Evolutionary conservation across 2,329 filamentous ascomycete genomes (phyloP).

Genomic region (Hypoxylon sp.): DNA sequence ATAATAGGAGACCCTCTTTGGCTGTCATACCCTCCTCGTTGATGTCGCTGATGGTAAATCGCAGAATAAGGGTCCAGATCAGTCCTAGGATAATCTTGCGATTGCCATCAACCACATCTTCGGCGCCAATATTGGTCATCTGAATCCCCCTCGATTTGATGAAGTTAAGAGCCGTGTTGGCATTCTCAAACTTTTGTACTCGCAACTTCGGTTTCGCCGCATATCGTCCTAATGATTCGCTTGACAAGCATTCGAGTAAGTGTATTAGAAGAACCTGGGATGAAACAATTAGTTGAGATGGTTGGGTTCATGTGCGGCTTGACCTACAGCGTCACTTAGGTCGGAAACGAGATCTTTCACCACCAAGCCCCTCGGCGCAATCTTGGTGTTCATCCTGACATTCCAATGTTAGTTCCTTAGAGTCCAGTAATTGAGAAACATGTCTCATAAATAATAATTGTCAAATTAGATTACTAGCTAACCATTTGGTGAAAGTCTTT

Average conservation of each 20-base stretch:
- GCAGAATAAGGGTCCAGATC: conserved; percentile 97
- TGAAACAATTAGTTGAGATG: conserved; percentile 28
- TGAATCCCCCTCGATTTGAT: conserved; percentile 93
- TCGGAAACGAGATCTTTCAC: conserved; percentile 91
- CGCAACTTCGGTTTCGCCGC: conserved; percentile 95
- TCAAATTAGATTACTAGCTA: conserved; percentile 48
- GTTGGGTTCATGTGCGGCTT: not conserved
- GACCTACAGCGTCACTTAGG: conserved; percentile 90
- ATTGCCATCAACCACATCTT: conserved; percentile 98
- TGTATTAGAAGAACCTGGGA: conserved; percentile 91
- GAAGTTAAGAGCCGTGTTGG: conserved; percentile 94
- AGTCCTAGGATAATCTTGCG: conserved; percentile 96
- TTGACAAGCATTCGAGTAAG: conserved; percentile 94
- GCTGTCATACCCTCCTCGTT: conserved; percentile 98
- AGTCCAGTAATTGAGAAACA: conserved; percentile 29
- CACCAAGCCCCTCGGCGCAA: conserved; percentile 81
- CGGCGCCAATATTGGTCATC: conserved; percentile 98
- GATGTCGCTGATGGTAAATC: conserved; percentile 99
- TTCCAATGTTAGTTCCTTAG: conserved; percentile 46
- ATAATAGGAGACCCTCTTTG: conserved; percentile 93
- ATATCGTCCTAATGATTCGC: conserved; percentile 95
- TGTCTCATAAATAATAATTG: conserved; percentile 34
- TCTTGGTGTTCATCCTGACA: conserved; percentile 92
- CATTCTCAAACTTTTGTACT: conserved; percentile 98
- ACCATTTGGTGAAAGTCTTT: conserved; percentile 99